These are phyloP conservation scores for Rhexocercosporidium sp. DNA, from an alignment of 2,329 filamentous ascomycete species.

Conservation along the genomic window DNA sequence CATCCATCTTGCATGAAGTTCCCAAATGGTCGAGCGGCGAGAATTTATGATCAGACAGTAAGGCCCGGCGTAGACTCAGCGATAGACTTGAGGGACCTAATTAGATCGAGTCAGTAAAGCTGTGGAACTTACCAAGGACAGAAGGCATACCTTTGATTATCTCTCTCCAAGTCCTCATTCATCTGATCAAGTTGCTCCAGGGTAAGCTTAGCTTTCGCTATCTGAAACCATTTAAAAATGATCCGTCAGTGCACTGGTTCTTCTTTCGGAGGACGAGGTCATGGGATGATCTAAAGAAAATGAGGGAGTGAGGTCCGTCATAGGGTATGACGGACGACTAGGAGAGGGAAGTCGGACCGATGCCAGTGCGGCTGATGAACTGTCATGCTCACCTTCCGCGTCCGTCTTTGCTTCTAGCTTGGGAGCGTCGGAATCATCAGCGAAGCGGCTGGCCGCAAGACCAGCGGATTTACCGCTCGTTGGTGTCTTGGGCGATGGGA, in stretches of 20 bases:
- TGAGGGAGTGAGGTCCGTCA: constrained; percentile 10
- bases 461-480: constrained; percentile 43
- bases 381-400: constrained; percentile 66
- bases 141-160: constrained; percentile 52
- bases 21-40: background rate
- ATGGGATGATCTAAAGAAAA: background rate
- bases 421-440: constrained; percentile 45
- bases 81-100: constrained; percentile 46
- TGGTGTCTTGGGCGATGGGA: constrained; percentile 43
- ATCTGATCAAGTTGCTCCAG: constrained; percentile 51
- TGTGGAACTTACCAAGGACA: background rate
- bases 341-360: constrained; percentile 59
- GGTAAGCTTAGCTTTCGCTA: constrained; percentile 42
- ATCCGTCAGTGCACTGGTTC: constrained; percentile 26
- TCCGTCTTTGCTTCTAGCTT: constrained; percentile 40
- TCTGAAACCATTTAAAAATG: constrained; percentile 32
- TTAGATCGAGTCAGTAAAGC: background rate
- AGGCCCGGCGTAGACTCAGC: constrained; percentile 30
- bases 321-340: constrained; percentile 32
- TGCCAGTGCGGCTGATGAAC: constrained; percentile 69
- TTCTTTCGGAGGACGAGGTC: background rate
- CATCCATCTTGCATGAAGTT: background rate
- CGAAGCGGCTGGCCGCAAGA: constrained; percentile 60
- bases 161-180: constrained; percentile 61
- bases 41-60: constrained; percentile 1